Percentiles rank a stretch among this genome's conserved stretches.
phyloP scores from a whole-genome alignment of 306 rosid genomes.

The Prunus persica region DNA sequence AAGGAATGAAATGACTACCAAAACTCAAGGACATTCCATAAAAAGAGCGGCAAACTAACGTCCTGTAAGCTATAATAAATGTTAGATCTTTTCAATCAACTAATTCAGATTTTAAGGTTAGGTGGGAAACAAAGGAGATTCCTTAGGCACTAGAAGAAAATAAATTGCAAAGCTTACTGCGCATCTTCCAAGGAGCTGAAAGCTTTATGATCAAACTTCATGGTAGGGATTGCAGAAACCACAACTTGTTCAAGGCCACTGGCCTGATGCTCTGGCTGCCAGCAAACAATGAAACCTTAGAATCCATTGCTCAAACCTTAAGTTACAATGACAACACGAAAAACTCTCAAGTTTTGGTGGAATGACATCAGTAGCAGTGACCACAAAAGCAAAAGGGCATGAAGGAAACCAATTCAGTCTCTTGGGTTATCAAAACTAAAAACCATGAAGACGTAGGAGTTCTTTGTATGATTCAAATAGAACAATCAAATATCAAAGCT shows the following conservation, averaged over 20 bases:
- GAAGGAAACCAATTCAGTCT: not conserved
- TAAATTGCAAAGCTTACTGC: slow-evolving; percentile 57
- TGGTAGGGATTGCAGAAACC: slow-evolving; percentile 87
- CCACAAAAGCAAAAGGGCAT: not conserved
- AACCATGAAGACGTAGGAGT: not conserved
- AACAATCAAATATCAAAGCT: not conserved
- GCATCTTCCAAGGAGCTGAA: slow-evolving; percentile 75
- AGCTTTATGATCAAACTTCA: slow-evolving; percentile 77
- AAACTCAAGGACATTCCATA: not conserved
- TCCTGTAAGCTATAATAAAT: not conserved
- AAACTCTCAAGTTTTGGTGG: not conserved
- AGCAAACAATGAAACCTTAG: slow-evolving; percentile 53
- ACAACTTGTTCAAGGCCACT: slow-evolving; percentile 69
- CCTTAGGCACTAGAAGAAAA: not conserved
- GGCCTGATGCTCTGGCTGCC: slow-evolving; percentile 77
- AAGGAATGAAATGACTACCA: not conserved
- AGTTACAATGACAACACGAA: slow-evolving; percentile 2
- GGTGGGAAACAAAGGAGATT: not conserved
- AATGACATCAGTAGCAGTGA: slow-evolving; percentile 4
- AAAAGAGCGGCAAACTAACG: not conserved
- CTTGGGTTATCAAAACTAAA: not conserved
- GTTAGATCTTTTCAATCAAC: not conserved
- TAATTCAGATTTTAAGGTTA: not conserved
- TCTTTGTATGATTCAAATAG: not conserved
- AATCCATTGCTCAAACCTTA: slow-evolving; percentile 25